Evolutionary conservation across 129 eudicot genomes (phyloP).

Genomic region (Ambrosia artemisiifolia): DNA sequence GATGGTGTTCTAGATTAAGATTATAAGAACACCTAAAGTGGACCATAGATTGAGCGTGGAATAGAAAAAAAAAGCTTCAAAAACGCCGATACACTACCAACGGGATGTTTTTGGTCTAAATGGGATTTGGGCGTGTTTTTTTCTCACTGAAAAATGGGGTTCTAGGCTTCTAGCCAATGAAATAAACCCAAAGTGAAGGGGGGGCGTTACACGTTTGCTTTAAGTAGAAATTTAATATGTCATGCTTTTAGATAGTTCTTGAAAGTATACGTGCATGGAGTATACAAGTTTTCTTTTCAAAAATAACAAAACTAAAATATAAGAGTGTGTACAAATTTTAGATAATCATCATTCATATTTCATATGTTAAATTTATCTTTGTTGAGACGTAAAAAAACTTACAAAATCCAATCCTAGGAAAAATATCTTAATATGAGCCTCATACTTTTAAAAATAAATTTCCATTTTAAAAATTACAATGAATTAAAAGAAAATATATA

Average conservation of each 20-base stretch:
- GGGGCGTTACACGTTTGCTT: too few relatives aligned
- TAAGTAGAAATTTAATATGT: not conserved
- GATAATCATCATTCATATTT: not conserved
- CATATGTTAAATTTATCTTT: not conserved
- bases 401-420: not conserved
- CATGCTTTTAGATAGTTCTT: conserved; percentile 1
- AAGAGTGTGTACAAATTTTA: too few relatives aligned
- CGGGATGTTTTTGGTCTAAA: too few relatives aligned
- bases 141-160: too few relatives aligned
- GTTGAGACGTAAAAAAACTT: not conserved
- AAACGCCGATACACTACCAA: too few relatives aligned
- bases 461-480: not conserved
- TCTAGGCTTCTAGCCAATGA: too few relatives aligned
- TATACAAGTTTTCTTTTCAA: not conserved
- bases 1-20: not conserved
- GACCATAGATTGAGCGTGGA: too few relatives aligned
- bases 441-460: not conserved
- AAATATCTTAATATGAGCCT: not conserved
- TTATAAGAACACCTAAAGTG: too few relatives aligned
- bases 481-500: not conserved
- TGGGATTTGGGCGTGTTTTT: too few relatives aligned
- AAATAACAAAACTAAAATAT: too few relatives aligned
- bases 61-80: too few relatives aligned
- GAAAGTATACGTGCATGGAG: not conserved
- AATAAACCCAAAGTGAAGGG: too few relatives aligned